Evolutionary conservation across 2,329 filamentous ascomycete genomes (phyloP), one percentile per base, ranked within the genome.

Genomic region (Alternaria ethzedia): DNA sequence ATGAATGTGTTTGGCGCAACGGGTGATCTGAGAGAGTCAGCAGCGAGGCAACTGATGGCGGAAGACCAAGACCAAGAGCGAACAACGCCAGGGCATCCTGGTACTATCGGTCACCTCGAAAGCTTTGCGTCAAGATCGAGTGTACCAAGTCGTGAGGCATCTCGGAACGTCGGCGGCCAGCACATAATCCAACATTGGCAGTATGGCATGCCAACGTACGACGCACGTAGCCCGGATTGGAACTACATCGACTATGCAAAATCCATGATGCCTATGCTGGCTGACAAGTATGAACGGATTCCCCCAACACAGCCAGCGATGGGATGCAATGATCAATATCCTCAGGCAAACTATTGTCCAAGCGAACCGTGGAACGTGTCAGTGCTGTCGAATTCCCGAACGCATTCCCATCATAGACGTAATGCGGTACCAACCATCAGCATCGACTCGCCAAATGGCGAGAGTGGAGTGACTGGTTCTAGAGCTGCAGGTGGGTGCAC

Each of bases 211-310:
- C 26, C 25, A 11, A 28, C 5, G 7, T 20, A 5, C 20, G 13
- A 13, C 6, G 20, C 1, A 4, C 0, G 6, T 5, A 15, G 2
- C 6, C 26, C 4, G 28, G 47, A 6, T 2, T 23, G 49, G 49
- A 20, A 32, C 7, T 2, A 23, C 13, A 4, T 1, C 3, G 28
- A 10, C 5, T 3, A 13, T 1, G 4, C 12, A n/a, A 1, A 11
- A 8, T 20, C 0, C 17, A 21, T 4, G 17, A 3, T 30, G 1
- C 5, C 6, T 13, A 21, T 13, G 20, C 26, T 6, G 4, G 11
- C 17, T 2, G 26, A 23, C 20, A 20, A 3, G 17, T 3, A 11
- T 0, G n/a, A 23, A 4, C 15, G 2, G 7, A 21, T 17, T 15
- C 2, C 21, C 3, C 17, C 5, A 13, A n/a, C 9, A 28, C 49